Conservation (phyloP, 192 early-diverging fungal species). For the Funneliformis mosseae region DNA sequence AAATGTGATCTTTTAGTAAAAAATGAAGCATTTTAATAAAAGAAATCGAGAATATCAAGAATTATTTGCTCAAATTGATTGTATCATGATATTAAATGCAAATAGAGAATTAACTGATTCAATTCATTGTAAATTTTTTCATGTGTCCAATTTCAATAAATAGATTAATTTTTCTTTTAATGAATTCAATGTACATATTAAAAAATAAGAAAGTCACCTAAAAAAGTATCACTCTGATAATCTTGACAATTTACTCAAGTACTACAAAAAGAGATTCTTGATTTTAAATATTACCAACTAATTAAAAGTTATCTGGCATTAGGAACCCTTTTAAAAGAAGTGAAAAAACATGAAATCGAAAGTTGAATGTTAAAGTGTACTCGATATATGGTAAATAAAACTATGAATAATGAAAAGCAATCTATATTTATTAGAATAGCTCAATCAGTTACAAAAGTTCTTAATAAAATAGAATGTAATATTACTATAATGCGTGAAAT, state of each 20-base stretch:
- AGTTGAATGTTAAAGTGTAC: neutral
- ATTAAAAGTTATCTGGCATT: neutral
- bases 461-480: neutral
- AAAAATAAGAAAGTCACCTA: neutral
- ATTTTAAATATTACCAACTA: neutral
- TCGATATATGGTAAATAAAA: slow-evolving; percentile 1
- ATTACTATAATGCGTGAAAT: no score
- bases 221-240: neutral
- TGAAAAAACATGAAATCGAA: neutral
- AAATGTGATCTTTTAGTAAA: no score
- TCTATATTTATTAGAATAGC: neutral
- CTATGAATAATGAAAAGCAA: neutral
- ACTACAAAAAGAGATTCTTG: neutral
- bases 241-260: neutral
- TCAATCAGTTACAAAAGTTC: neutral
- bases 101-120: no score
- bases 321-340: neutral
- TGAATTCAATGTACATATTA: neutral
- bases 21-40: no score
- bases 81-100: no score
- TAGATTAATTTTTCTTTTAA: neutral
- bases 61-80: no score
- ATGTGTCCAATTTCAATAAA: neutral
- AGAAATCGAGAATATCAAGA: no score
- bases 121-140: neutral